phyloP scores from a whole-genome alignment of 495 filamentous ascomycete genomes.

The Lasiosphaeriaceae sp. region DNA sequence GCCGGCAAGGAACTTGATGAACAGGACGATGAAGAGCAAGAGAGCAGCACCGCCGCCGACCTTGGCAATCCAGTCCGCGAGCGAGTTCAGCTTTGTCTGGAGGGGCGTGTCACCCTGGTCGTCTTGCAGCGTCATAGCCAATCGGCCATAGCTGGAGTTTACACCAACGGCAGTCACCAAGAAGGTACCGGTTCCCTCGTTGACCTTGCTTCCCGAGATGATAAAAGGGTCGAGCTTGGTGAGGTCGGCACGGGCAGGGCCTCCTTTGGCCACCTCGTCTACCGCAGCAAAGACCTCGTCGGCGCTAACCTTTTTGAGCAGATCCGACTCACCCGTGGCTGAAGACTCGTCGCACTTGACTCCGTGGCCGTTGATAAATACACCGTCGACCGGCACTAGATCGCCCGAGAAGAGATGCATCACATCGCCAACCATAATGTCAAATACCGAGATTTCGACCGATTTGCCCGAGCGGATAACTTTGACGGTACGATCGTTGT shows the following conservation, averaged over 20 bases:
- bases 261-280: slow-evolving; percentile 46
- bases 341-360: slow-evolving; percentile 81
- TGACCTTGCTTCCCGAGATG: slow-evolving; percentile 85
- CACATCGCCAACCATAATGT: slow-evolving; percentile 70
- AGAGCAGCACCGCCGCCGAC: slow-evolving; percentile 79
- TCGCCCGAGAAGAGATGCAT: slow-evolving; percentile 71
- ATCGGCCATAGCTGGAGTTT: slow-evolving; percentile 84
- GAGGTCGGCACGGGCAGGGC: slow-evolving; percentile 49
- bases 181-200: slow-evolving; percentile 86
- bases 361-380: slow-evolving; percentile 66
- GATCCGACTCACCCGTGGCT: slow-evolving; percentile 79
- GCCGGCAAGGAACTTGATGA: slow-evolving; percentile 80
- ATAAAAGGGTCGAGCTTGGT: slow-evolving; percentile 91
- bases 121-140: slow-evolving; percentile 88
- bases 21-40: slow-evolving; percentile 78
- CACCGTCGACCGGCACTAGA: slow-evolving; percentile 70
- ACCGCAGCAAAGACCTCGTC: slow-evolving; percentile 78
- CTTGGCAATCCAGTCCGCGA: slow-evolving; percentile 91
- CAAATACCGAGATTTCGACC: slow-evolving; percentile 64
- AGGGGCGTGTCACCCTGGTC: slow-evolving; percentile 87
- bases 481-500: slow-evolving; percentile 77
- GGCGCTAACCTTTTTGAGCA: slow-evolving; percentile 66
- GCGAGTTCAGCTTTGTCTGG: slow-evolving; percentile 81
- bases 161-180: slow-evolving; percentile 82
- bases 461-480: slow-evolving; percentile 74